Conservation (phyloP, 352 stramenopile species). For the Pythium myriotylum region DNA sequence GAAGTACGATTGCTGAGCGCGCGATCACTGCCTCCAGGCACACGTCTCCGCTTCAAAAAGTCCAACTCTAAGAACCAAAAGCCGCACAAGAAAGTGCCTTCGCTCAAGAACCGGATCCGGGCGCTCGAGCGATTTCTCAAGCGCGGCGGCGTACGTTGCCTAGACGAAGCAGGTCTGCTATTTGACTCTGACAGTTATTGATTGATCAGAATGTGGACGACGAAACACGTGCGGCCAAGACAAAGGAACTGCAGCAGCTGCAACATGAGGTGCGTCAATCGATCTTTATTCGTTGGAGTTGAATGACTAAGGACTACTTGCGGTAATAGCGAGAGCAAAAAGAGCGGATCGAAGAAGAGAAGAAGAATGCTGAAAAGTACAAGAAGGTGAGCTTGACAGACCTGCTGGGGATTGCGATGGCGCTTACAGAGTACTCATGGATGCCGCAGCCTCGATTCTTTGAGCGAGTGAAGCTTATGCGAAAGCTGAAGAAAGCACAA, state of each 20-base stretch:
- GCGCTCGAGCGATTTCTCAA: slow-evolving; percentile 79
- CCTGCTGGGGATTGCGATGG: no score
- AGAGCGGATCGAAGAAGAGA: slow-evolving; percentile 38
- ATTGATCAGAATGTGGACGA: slow-evolving; percentile 25
- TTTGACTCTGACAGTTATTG: neutral
- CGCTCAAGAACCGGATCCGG: slow-evolving; percentile 84
- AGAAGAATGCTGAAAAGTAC: slow-evolving; percentile 80
- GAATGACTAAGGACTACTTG: neutral
- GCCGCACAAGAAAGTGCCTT: slow-evolving; percentile 71
- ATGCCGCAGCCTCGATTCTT: slow-evolving; percentile 67
- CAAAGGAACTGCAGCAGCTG: slow-evolving; percentile 44
- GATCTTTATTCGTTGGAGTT: no score
- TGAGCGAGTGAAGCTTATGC: slow-evolving; percentile 84
- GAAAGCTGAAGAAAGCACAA: slow-evolving; percentile 71
- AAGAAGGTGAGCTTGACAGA: slow-evolving; percentile 52
- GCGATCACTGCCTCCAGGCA: slow-evolving; percentile 40
- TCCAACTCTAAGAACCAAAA: slow-evolving; percentile 51
- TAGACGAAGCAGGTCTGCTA: neutral
- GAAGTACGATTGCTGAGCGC: neutral
- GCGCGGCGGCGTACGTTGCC: slow-evolving; percentile 41
- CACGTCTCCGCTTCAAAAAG: slow-evolving; percentile 74
- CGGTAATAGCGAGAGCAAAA: slow-evolving; percentile 24
- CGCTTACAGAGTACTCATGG: neutral
- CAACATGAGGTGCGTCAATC: slow-evolving; percentile 24
- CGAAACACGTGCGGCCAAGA: slow-evolving; percentile 33